Base-by-base conservation (phyloP, 2,329 filamentous ascomycete genomes). In the Ceratocystis diversiconidia region DNA sequence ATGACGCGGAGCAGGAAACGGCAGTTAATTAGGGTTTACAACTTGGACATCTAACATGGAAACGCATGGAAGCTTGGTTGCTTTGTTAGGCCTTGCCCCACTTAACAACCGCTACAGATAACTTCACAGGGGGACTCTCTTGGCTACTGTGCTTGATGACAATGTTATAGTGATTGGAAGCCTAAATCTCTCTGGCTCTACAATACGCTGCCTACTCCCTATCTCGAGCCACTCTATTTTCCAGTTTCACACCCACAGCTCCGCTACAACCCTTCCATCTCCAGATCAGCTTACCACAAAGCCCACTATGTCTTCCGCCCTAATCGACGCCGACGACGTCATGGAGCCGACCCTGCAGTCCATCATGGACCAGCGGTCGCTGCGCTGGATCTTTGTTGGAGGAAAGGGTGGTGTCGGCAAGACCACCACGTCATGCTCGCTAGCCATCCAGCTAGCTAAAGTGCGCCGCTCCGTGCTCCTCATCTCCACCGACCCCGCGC, bases 371-470 rank as follows among this genome's bases (percentile, higher is more conserved):
- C 94, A 99, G 77, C 90, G 91, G 76, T 87, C 89, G 43, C 86
- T 99, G 65, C 90, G 94, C 75, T 99, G 94, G 94, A 95, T 99
- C 77, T 99, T 99, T 73, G 94, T 99, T 68, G 94, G 94, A 72
- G 94, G 94, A 70, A 99, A 99, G 79, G 94, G 94, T 73, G 94
- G 94, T 74, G 94, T 99, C 59, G 94, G 94, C 75, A 99, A 99
- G 81, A 99, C 94, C 32, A 99, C 94, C n/a, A 99, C 94, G 17
- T 97, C 92, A 6, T 99, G 94, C 79, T 96, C 92, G 8, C 88
- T 99, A 70, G 94, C 94, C 69, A 97, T 99, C 74, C 94, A 99
- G 78, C 89, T 99, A 70, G 91, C 94, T 72, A 91, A 88, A 77
- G 90, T 91, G 72, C 90, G 94, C 77, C 92, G 92, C 77, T 95